phyloP scores from a whole-genome alignment of 495 filamentous ascomycete species.

The Clohesyomyces aquaticus region DNA sequence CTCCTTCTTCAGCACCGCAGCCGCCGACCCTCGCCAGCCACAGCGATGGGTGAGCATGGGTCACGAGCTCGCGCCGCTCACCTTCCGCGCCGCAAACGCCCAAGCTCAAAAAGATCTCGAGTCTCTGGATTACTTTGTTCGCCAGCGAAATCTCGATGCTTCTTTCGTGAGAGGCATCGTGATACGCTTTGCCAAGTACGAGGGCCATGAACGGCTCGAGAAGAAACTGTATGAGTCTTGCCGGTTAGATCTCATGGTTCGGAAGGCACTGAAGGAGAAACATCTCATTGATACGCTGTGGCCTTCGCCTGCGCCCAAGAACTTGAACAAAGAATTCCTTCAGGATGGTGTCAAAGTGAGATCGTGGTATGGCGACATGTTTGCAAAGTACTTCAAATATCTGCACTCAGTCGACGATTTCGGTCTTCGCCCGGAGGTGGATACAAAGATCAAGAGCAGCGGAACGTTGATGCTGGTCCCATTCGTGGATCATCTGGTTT shows the following conservation, averaged over 20 bases:
- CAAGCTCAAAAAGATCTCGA: constrained; percentile 41
- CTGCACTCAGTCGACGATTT: constrained; percentile 35
- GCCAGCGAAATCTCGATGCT: constrained; percentile 29
- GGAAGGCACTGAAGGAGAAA: constrained; percentile 41
- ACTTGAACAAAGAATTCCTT: constrained; percentile 12
- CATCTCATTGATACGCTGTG: constrained; percentile 38
- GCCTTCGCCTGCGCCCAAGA: constrained; percentile 25
- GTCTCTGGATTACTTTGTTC: constrained; percentile 32
- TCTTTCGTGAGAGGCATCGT: constrained; percentile 34
- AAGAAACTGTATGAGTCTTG: constrained; percentile 38
- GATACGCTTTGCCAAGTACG: constrained; percentile 36
- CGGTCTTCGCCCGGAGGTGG: constrained; percentile 29
- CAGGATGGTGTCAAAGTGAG: constrained; percentile 33
- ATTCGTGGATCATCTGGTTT: constrained; percentile 34
- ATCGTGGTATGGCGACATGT: constrained; percentile 40
- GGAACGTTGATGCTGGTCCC: constrained; percentile 34
- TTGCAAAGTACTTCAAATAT: constrained; percentile 37
- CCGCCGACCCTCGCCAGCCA: constrained; percentile 29
- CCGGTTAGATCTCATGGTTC: constrained; percentile 37
- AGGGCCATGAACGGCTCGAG: constrained; percentile 39
- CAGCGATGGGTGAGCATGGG: constrained; percentile 35
- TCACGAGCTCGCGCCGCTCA: constrained; percentile 31
- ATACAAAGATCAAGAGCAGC: constrained; percentile 28
- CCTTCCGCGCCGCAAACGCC: constrained; percentile 35
- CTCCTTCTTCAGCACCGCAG: constrained; percentile 35